Evolutionary conservation across 352 stramenopile genomes (phyloP).

Genomic region (Peronospora farinosa): DNA sequence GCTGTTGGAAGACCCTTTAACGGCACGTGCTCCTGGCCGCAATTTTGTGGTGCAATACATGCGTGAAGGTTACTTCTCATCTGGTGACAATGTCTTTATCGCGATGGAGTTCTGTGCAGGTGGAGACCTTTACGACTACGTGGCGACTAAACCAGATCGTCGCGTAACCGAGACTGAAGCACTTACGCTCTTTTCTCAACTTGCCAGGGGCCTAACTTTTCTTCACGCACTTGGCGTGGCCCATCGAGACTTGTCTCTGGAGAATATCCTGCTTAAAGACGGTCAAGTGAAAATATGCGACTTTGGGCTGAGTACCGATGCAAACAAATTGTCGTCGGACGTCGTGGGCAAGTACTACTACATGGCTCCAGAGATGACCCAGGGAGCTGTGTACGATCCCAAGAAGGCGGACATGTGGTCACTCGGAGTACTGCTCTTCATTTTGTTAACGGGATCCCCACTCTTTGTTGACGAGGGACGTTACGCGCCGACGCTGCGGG

Average conservation of each 20-base stretch:
- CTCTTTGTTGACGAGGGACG: constrained; percentile 19
- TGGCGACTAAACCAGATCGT: constrained; percentile 28
- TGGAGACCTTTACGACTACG: constrained; percentile 54
- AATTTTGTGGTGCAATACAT: constrained; percentile 39
- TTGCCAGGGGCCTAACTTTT: constrained; percentile 37
- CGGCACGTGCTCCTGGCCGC: constrained; percentile 24
- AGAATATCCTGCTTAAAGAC: constrained; percentile 50
- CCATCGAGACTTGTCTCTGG: constrained; percentile 50
- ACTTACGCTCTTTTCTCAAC: constrained; percentile 31
- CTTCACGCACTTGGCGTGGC: constrained; percentile 43
- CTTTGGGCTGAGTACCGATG: constrained; percentile 41
- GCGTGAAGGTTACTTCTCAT: constrained; percentile 34
- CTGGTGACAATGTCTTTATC: constrained; percentile 38
- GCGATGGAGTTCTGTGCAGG: constrained; percentile 61
- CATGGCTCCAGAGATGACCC: constrained; percentile 56
- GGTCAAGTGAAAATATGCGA: constrained; percentile 44
- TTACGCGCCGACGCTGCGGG: constrained; percentile 42
- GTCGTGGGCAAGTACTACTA: constrained; percentile 58
- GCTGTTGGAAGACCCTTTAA: constrained; percentile 27
- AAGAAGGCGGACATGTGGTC: constrained; percentile 55
- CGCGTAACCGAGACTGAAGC: constrained; percentile 34
- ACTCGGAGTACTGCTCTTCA: constrained; percentile 57
- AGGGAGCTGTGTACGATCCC: constrained; percentile 35
- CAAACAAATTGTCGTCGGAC: constrained; percentile 5
- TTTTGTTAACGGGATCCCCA: constrained; percentile 54